Percentiles rank a stretch among this genome's conserved stretches.
phyloP scores from a whole-genome alignment of 1,139 yeast genomes.

The Hyphopichia khmerensis region DNA sequence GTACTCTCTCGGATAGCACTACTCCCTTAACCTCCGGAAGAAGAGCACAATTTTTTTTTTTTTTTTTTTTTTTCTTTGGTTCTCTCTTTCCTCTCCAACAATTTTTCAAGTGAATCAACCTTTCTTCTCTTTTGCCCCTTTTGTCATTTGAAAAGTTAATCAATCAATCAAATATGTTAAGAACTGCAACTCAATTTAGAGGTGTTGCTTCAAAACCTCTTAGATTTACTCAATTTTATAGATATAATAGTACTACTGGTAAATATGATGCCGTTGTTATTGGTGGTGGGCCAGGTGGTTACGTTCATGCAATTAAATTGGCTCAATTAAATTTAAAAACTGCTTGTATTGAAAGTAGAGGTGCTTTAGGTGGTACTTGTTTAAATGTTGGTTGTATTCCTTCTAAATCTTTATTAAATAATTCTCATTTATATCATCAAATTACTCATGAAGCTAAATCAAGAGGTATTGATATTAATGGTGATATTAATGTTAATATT shows the following conservation, averaged over 20 bases:
- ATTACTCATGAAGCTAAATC: constrained; percentile 78
- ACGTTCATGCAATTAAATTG: constrained; percentile 97
- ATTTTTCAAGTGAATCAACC: too few species aligned
- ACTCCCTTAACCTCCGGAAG: background rate
- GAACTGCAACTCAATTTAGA: constrained; percentile 4
- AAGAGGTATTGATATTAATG: constrained; percentile 86
- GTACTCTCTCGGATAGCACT: background rate
- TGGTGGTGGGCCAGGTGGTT: constrained; percentile 99
- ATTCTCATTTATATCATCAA: constrained; percentile 89
- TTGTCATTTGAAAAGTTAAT: background rate
- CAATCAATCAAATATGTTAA: constrained; percentile 3
- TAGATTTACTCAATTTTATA: constrained; percentile 26
- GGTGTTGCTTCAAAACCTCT: constrained; percentile 2
- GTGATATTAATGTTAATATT: constrained; percentile 73
- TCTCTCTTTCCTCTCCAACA: background rate
- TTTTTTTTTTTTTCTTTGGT: background rate
- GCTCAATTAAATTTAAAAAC: constrained; percentile 94
- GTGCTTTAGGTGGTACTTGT: constrained; percentile 96
- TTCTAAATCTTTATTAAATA: constrained; percentile 91
- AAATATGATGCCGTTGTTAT: constrained; percentile 90
- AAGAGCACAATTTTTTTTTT: background rate
- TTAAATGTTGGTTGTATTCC: constrained; percentile 98
- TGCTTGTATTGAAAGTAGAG: constrained; percentile 97
- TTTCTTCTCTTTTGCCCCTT: too few species aligned
- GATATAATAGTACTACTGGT: constrained; percentile 33